Evolutionary conservation across 768 basidiomycete species (phyloP), one percentile per base, ranked within the genome.

Genomic region (Amanita molliuscula): DNA sequence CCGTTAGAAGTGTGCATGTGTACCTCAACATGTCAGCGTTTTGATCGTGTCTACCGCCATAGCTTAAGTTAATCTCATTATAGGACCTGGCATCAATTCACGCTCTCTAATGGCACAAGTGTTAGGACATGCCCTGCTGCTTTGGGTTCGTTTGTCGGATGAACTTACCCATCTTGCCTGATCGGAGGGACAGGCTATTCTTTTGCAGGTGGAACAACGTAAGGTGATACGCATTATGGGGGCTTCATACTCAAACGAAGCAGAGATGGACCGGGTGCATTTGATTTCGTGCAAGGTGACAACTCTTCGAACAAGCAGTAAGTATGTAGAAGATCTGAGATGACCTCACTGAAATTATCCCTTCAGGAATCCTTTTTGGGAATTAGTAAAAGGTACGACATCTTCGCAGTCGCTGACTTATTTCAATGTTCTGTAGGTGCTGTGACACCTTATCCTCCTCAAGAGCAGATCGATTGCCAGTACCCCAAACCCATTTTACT

Each of bases 121-220:
- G 81, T 78, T 28, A 71, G 72, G 23, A 90, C 88, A 1, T 90
- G 87, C 59, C 84, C 85, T n/a, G 71, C 87, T 53, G 88, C 85
- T 42, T 68, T 88, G 64, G 88, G 84, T 84, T 53, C 51, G 75
- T 59, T 23, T 29, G 0, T 33, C 34, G 7, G 33, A 38, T 44
- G 26, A 35, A 26, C 44, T 34, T 44, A 36, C 16, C 26, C 4
- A 15, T 25, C 46, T 11, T 31, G 38, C 41, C 53, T 50, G 46
- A 48, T 7, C 56, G 35, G 38, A 18, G 28, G 15, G 10, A 43
- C 41, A 87, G 85, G 87, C 9, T 88, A 71, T 61, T 72, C 77
- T 0, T 89, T 89, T 55, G 87, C 85, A 13, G 86, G 84, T 42
- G 87, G 87, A 61, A 88, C 85, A 25, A 87, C 84, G 84, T 85